A percentile compares a stretch with the other conserved stretches of the same genome.
These are phyloP conservation scores for Malus sieversii DNA, from an alignment of 306 rosid species.

Conservation along the genomic window DNA sequence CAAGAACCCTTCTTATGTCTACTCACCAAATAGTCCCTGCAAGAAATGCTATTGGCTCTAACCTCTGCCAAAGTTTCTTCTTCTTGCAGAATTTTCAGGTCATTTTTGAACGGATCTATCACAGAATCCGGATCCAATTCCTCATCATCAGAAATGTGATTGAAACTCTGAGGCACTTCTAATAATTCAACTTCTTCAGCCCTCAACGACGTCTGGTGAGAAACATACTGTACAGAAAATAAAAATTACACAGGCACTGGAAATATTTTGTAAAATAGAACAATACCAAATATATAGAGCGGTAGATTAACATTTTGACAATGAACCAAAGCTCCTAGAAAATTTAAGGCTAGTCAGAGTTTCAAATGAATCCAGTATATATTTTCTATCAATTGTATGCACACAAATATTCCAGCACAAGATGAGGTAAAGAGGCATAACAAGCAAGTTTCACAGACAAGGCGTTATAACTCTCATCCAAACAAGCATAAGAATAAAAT, in stretches of 20 bases:
- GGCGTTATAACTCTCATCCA: neutral
- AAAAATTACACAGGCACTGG: neutral
- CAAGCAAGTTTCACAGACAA: neutral
- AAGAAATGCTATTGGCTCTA: slow-evolving; percentile 1
- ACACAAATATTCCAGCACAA: neutral
- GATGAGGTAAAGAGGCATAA: neutral
- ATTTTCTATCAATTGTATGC: neutral
- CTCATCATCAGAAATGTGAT: slow-evolving; percentile 12
- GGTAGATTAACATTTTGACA: neutral
- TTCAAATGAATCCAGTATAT: neutral
- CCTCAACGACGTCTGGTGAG: slow-evolving; percentile 29
- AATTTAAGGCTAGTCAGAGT: neutral
- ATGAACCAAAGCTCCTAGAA: neutral
- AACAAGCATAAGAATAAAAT: neutral
- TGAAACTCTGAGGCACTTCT: slow-evolving; percentile 22
- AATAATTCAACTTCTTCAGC: slow-evolving; percentile 50
- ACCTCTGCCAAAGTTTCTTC: slow-evolving; percentile 55
- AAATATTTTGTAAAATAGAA: neutral
- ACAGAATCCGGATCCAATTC: slow-evolving; percentile 22
- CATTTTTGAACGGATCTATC: slow-evolving; percentile 33
- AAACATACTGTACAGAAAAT: slow-evolving; percentile 42
- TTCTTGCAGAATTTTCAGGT: slow-evolving; percentile 27
- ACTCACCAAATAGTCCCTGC: slow-evolving; percentile 50
- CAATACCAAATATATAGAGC: slow-evolving; percentile 3
- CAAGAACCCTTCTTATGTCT: neutral